Evolutionary conservation across 805 yeast species (phyloP).

Genomic region (Saccharomyces mikatae): DNA sequence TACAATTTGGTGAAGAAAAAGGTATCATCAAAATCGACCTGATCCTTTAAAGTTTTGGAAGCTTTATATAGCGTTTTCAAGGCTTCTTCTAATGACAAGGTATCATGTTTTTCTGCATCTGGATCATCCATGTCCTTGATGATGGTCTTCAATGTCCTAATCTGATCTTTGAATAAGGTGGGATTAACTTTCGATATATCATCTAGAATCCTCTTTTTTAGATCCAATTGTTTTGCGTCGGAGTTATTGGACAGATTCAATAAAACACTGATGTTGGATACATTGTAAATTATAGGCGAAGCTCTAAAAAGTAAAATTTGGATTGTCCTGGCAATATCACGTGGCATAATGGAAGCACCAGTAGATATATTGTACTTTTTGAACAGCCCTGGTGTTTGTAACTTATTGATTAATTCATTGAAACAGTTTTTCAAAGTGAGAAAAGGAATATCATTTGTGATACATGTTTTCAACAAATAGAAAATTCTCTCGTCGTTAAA

Average conservation of each 20-base stretch:
- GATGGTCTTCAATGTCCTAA: slow-evolving; percentile 41
- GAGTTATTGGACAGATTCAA: slow-evolving; percentile 29
- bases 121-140: slow-evolving; percentile 16
- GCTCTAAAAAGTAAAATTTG: slow-evolving; percentile 55
- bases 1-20: slow-evolving; percentile 39
- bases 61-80: slow-evolving; percentile 57
- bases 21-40: slow-evolving; percentile 36
- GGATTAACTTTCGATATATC: slow-evolving; percentile 56
- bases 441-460: slow-evolving; percentile 51
- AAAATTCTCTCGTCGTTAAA: slow-evolving; percentile 53
- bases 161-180: slow-evolving; percentile 52
- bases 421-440: slow-evolving; percentile 51
- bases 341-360: slow-evolving; percentile 33
- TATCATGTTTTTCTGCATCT: slow-evolving; percentile 11
- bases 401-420: slow-evolving; percentile 51
- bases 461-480: slow-evolving; percentile 47
- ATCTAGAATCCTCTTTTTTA: slow-evolving; percentile 45
- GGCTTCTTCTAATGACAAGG: slow-evolving; percentile 31
- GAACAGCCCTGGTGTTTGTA: slow-evolving; percentile 45
- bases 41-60: slow-evolving; percentile 42
- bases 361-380: slow-evolving; percentile 29
- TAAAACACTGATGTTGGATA: slow-evolving; percentile 50
- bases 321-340: slow-evolving; percentile 45
- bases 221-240: slow-evolving; percentile 28
- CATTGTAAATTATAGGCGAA: slow-evolving; percentile 54